Base-by-base conservation (phyloP, 2,329 filamentous ascomycete genomes). In the Colletotrichum sp. region DNA sequence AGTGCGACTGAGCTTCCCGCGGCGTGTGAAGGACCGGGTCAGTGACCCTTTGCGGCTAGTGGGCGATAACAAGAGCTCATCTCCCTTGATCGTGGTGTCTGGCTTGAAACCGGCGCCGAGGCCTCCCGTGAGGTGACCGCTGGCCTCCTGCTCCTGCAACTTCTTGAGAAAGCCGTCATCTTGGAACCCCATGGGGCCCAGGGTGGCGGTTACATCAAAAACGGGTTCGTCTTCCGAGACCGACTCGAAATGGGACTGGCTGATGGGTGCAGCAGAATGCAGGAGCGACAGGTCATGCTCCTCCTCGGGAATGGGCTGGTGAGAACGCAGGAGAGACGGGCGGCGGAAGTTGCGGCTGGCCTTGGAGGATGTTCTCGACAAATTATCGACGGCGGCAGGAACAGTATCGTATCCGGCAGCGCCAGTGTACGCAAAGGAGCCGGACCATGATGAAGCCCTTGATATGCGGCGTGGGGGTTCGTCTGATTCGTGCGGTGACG, bases 111-210 rank as follows among this genome's bases (percentile, higher is more conserved):
- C 91, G 39, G 84, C 83, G 3, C 91, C 91, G 13, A 93, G 79
- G 0, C 91, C 91, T n/a, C 90, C 89, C 0, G 90, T 92, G 30
- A 93, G 82, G 43, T 84, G 86, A 3, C 91, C 91, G 9, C 83
- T 86, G 3, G 90, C 88, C 79, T 93, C 91, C 76, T 90, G 87
- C 55, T 86, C 84, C 78, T 90, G 88, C 16, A 90, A 78, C 4
- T 83, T 83, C 75, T 81, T 85, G 55, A 88, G 76, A 66, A 90
- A 90, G 7, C 81, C 85, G 8, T 85, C 81, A 66, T 89, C 87
- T 56, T 89, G 71, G 3, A 82, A 77, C 5, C 84, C 85, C 76
- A 85, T 82, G 4, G 89, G 89, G 0, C 89, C 88, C 8, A 88
- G 81, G 7, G 85, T 85, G 43, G 85, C 86, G 10, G 86, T 86